Percentiles rank a stretch among this genome's conserved stretches.
Evolutionary conservation across 805 yeast genomes (phyloP).

Genomic region (Yamadazyma akitaensis): DNA sequence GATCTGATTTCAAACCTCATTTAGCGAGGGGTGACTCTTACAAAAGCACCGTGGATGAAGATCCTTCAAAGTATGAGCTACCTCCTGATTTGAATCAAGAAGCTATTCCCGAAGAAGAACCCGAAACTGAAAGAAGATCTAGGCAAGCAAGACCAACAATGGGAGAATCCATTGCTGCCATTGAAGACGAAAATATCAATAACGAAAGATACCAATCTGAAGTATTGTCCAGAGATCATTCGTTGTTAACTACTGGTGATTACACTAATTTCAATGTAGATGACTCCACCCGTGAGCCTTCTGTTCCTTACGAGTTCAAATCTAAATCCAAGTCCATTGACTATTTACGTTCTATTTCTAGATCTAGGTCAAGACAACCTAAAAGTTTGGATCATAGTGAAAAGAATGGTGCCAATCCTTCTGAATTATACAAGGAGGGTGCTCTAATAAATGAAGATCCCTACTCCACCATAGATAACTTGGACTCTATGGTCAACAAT

Average conservation of each 20-base stretch:
- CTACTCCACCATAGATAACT: constrained; percentile 43
- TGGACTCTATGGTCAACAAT: constrained; percentile 39
- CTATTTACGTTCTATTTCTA: constrained; percentile 62
- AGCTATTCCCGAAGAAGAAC: constrained; percentile 19
- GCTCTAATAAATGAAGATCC: constrained; percentile 52
- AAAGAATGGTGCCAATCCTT: constrained; percentile 29
- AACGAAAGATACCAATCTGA: constrained; percentile 16
- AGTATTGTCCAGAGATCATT: constrained; percentile 27
- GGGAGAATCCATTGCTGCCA: constrained; percentile 45
- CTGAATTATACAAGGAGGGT: constrained; percentile 52
- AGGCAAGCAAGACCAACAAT: constrained; percentile 41
- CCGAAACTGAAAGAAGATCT: constrained; percentile 34
- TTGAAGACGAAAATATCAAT: constrained; percentile 27
- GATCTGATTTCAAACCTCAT: constrained; percentile 45
- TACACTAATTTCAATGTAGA: constrained; percentile 45
- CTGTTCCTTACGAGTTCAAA: constrained; percentile 54
- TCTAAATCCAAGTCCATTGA: constrained; percentile 42
- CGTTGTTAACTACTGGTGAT: constrained; percentile 45
- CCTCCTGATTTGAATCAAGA: constrained; percentile 34
- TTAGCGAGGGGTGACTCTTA: constrained; percentile 78
- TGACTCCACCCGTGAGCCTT: constrained; percentile 35
- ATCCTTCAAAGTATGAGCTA: constrained; percentile 41
- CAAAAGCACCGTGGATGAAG: constrained; percentile 51
- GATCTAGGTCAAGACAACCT: constrained; percentile 56
- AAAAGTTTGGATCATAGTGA: constrained; percentile 17